Percentiles rank a stretch among this genome's conserved stretches.
Evolutionary conservation across 257 asterid genomes (phyloP).

Genomic region (Fraxinus excelsior): DNA sequence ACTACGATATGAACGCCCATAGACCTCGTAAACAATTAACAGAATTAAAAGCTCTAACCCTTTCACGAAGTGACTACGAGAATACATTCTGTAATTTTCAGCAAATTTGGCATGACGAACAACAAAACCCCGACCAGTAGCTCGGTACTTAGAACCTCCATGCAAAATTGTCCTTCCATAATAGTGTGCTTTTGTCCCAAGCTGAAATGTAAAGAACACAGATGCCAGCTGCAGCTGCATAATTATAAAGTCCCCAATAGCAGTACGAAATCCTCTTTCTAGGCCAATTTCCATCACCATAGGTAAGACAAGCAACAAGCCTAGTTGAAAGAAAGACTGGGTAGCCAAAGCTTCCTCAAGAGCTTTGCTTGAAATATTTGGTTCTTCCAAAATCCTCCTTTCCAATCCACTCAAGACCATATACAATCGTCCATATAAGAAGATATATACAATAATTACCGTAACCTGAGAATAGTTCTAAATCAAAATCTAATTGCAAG

Average conservation of each 20-base stretch:
- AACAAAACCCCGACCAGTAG: conserved; percentile 96
- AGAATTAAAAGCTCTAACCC: conserved; percentile 85
- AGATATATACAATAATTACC: conserved; percentile 75
- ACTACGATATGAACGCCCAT: conserved; percentile 68
- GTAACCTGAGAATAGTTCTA: conserved; percentile 64
- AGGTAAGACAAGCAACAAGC: conserved; percentile 81
- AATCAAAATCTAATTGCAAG: conserved; percentile 24
- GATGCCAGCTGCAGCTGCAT: conserved; percentile 99
- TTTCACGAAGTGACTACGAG: conserved; percentile 95
- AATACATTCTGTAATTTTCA: conserved; percentile 87
- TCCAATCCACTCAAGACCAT: conserved; percentile 95
- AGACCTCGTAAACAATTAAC: conserved; percentile 73
- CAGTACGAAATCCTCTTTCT: conserved; percentile 92
- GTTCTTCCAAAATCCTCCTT: conserved; percentile 69
- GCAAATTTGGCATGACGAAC: conserved; percentile 92
- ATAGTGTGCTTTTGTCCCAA: conserved; percentile 92
- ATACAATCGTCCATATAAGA: conserved; percentile 85
- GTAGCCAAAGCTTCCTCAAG: conserved; percentile 92
- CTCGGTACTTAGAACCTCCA: conserved; percentile 94
- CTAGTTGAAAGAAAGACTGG: conserved; percentile 86
- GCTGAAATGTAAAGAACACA: conserved; percentile 95
- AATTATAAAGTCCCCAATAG: conserved; percentile 80
- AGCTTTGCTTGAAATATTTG: conserved; percentile 61
- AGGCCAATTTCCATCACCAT: conserved; percentile 98
- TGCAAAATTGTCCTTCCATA: conserved; percentile 85